Percentiles rank a stretch among this genome's conserved stretches.
Conservation (phyloP, 2,329 filamentous ascomycete genomes). For the Sphaerostilbella broomeana region DNA sequence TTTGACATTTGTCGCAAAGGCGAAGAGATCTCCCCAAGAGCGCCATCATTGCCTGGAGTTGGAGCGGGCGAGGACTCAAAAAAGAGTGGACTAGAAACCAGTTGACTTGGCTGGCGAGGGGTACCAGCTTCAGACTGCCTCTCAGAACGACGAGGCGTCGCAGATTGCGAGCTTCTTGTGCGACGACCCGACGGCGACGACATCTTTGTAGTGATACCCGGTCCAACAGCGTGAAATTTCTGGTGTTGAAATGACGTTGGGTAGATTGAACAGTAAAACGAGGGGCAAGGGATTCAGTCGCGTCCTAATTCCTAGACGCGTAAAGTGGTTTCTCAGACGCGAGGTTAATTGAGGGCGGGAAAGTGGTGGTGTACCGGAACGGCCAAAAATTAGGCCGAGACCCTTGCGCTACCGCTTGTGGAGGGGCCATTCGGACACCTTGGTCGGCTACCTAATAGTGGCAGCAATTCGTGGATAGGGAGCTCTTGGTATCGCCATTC, state of each 20-base stretch:
- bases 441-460: constrained; percentile 2
- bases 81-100: constrained; percentile 75
- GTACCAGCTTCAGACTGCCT: constrained; percentile 36
- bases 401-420: constrained; percentile 21
- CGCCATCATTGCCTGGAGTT: constrained; percentile 22
- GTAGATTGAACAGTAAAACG: constrained; percentile 16
- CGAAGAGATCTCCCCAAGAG: constrained; percentile 40
- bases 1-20: constrained; percentile 52
- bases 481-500: constrained; percentile 7
- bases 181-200: constrained; percentile 42
- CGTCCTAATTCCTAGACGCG: constrained; percentile 27
- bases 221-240: constrained; percentile 9
- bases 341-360: constrained; percentile 14
- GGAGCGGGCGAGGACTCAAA: constrained; percentile 50
- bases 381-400: constrained; percentile 28
- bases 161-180: constrained; percentile 46
- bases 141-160: constrained; percentile 34
- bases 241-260: constrained; percentile 4
- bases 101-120: constrained; percentile 43
- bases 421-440: constrained; percentile 24
- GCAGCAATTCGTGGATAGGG: background rate
- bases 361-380: constrained; percentile 20
- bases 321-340: constrained; percentile 32
- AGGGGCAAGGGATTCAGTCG: constrained; percentile 21
- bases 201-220: constrained; percentile 24